A percentile compares a stretch with the other conserved stretches of the same genome.
Conservation (phyloP, 306 rosid species). For the Rubus idaeus region DNA sequence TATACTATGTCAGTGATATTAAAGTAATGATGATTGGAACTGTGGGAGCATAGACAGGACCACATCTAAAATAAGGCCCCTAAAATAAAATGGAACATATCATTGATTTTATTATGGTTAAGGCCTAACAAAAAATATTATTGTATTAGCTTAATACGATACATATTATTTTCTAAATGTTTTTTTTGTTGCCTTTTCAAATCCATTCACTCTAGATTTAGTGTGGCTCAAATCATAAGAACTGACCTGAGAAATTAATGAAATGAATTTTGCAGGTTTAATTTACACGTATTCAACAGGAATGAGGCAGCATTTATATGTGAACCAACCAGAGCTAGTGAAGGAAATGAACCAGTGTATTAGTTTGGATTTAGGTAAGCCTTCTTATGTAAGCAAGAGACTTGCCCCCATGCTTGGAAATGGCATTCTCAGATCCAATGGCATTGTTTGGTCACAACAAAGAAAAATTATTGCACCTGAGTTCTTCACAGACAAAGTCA, state of each 20-base stretch:
- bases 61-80: not conserved
- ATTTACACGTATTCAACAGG: constrained; percentile 83
- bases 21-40: not conserved
- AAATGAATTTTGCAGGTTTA: constrained; percentile 45
- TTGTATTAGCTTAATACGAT: not conserved
- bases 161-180: too few relatives aligned
- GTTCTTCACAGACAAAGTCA: constrained; percentile 86
- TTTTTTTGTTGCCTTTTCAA: not conserved
- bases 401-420: constrained; percentile 85
- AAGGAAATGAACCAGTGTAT: constrained; percentile 60
- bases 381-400: constrained; percentile 61
- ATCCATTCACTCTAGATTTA: not conserved
- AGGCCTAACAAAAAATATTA: not conserved
- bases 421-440: constrained; percentile 80
- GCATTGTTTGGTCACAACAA: constrained; percentile 70
- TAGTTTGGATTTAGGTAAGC: constrained; percentile 76
- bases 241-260: not conserved
- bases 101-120: not conserved
- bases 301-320: constrained; percentile 68
- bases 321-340: constrained; percentile 78
- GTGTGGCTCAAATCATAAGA: not conserved
- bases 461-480: constrained; percentile 88
- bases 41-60: not conserved
- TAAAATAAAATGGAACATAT: not conserved
- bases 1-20: not conserved